A percentile compares a stretch with the other conserved stretches of the same genome.
Conservation (phyloP, 1,284 basidiomycete genomes). For the Phenoliferia sp. region DNA sequence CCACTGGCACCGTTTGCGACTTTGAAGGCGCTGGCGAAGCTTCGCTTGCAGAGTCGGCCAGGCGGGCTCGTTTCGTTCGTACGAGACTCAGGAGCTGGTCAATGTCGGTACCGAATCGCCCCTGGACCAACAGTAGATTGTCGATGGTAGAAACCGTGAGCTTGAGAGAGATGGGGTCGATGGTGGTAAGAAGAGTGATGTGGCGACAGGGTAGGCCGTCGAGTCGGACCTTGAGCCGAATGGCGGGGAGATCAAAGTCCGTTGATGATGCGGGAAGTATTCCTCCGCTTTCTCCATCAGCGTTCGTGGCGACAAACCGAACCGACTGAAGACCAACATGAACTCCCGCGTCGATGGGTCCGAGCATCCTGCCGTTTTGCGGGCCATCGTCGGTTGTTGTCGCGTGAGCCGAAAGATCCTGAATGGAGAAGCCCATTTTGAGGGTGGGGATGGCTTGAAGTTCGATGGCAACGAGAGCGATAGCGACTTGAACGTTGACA, state of each 20-base stretch:
- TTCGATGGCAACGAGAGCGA: slow-evolving; percentile 20
- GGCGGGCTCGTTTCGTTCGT: slow-evolving; percentile 41
- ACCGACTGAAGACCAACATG: slow-evolving; percentile 61
- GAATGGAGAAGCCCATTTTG: slow-evolving; percentile 20
- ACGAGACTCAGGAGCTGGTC: slow-evolving; percentile 62
- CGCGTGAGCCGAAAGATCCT: slow-evolving; percentile 6
- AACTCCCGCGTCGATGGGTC: slow-evolving; percentile 54
- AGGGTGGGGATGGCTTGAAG: slow-evolving; percentile 30
- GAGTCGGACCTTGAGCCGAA: slow-evolving; percentile 54
- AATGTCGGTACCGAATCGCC: slow-evolving; percentile 79
- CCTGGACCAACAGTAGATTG: slow-evolving; percentile 67
- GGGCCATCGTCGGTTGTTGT: background rate
- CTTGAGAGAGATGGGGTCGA: slow-evolving; percentile 64
- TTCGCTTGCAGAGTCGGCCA: background rate
- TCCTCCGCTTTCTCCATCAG: background rate
- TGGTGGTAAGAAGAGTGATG: slow-evolving; percentile 55
- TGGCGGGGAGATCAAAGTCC: slow-evolving; percentile 12
- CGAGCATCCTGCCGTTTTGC: background rate
- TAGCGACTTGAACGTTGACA: slow-evolving; percentile 9
- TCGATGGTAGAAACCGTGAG: slow-evolving; percentile 76
- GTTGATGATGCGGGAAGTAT: slow-evolving; percentile 6
- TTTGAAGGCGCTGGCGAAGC: background rate
- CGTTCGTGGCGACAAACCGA: slow-evolving; percentile 51
- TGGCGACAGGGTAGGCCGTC: slow-evolving; percentile 54
- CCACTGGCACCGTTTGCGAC: background rate